Conservation (phyloP, 163 green algal genomes). For the Scenedesmus sp. region DNA sequence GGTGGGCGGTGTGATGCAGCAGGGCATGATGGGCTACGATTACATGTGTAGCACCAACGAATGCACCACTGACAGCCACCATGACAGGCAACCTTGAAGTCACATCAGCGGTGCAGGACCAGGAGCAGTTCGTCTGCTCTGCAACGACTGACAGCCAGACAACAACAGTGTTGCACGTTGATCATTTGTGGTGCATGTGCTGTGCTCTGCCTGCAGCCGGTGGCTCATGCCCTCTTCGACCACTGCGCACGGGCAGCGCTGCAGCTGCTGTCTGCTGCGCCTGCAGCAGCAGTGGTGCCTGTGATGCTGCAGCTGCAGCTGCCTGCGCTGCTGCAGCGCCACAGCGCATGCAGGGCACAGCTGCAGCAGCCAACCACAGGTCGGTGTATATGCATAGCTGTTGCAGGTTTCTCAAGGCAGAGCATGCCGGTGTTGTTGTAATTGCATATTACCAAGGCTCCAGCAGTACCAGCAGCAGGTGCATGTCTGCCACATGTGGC, state of each 20-base stretch:
- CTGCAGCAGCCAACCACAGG: neutral
- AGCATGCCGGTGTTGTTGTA: neutral
- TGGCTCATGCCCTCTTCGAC: neutral
- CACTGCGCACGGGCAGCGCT: neutral
- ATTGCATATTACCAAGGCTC: neutral
- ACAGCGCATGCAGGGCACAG: neutral
- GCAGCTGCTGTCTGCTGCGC: neutral
- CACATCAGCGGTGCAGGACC: too few relatives aligned
- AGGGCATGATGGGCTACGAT: too few relatives aligned
- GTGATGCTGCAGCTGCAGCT: neutral
- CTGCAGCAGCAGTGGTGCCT: conserved; percentile 11
- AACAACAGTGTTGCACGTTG: too few relatives aligned
- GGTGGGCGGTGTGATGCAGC: neutral
- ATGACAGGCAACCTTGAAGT: too few relatives aligned
- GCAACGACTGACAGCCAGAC: too few relatives aligned
- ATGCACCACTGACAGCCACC: too few relatives aligned
- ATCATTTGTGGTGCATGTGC: neutral
- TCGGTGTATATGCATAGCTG: neutral
- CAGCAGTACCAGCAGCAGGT: neutral
- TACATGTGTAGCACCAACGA: too few relatives aligned
- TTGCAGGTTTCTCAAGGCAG: neutral
- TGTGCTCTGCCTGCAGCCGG: neutral
- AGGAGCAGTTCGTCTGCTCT: too few relatives aligned
- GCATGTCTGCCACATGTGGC: neutral
- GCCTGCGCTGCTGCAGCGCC: neutral